Evolutionary conservation across 306 rosid genomes (phyloP).

Genomic region (Cucurbita ficifolia): DNA sequence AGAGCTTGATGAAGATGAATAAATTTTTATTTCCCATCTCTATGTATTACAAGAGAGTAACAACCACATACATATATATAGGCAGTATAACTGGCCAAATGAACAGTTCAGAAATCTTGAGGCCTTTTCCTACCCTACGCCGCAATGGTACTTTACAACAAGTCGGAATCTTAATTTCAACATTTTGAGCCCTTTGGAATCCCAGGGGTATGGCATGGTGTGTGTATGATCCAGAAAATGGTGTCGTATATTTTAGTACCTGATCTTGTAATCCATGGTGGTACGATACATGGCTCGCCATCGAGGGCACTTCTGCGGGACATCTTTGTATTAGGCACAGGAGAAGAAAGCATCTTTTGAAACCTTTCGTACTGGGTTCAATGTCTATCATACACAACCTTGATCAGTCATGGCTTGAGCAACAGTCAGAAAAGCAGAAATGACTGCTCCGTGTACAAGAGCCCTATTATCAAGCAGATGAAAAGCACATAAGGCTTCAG

Average conservation of each 20-base stretch:
- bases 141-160: constrained; percentile 15
- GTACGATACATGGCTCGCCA: background rate
- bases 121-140: constrained; percentile 17
- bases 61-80: constrained; percentile 9
- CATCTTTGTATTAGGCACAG: background rate
- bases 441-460: constrained; percentile 81
- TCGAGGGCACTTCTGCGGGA: background rate
- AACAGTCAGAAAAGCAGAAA: constrained; percentile 73
- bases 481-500: background rate
- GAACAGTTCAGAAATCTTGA: constrained; percentile 14
- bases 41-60: constrained; percentile 18
- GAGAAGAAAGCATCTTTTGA: constrained; percentile 12
- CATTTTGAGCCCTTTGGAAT: background rate
- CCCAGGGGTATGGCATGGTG: background rate
- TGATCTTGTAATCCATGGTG: background rate
- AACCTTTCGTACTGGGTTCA: constrained; percentile 2
- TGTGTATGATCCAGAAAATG: background rate
- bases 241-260: background rate
- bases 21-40: constrained; percentile 31
- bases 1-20: background rate
- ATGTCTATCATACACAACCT: constrained; percentile 61
- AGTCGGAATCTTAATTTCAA: constrained; percentile 16
- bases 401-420: constrained; percentile 99
- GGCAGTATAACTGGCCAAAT: constrained; percentile 13
- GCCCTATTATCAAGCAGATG: constrained; percentile 48